Evolutionary conservation across 495 filamentous ascomycete genomes (phyloP), one percentile per base, ranked within the genome.

Genomic region (Tuber borchii): DNA sequence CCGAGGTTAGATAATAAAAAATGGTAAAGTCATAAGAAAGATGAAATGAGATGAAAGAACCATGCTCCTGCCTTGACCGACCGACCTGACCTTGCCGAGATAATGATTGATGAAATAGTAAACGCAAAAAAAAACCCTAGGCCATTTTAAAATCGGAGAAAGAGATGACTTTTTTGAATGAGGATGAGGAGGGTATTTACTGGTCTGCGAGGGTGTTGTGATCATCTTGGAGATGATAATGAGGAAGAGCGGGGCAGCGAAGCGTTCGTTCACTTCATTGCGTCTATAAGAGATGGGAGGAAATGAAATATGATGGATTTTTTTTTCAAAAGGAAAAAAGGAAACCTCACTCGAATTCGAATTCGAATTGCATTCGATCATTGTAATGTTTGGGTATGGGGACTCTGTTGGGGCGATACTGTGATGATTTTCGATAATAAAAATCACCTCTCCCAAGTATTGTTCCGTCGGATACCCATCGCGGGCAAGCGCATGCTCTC

Each of bases 61-160:
- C 56, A 65, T 65, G 56, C 56, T 65, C 56, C 26, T 65, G 56
- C 56, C 56, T 17, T 34, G 14, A 65, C 56, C 26, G 26, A 65
- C 56, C 56, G 26, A 61, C 56, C 56, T 34, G 5, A 65, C 56
- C 56, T 34, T 34, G 14, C 56, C 56, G 56, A 65, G 56, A 65
- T 65, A 65, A 61, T 31, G n/a, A 65, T 65, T 65, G 56, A 65
- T 65, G 56, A 65, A 65, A 65, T 8, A 65, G 56, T 65, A 65
- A 65, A 65, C 56, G 26, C 7, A 34, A 65, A 31, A 65, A 12
- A 34, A 65, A 34, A 31, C 56, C 56, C 2, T 34, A 4, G 56
- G 34, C 56, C 56, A 65, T 65, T 65, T 65, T 65, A 65, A 65
- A 65, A 61, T 61, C 26, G 56, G 16, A 14, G 14, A 34, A 65